These are phyloP conservation scores for Vitis hybrid DNA, from an alignment of 177 flowering plant species.

Conservation along the genomic window DNA sequence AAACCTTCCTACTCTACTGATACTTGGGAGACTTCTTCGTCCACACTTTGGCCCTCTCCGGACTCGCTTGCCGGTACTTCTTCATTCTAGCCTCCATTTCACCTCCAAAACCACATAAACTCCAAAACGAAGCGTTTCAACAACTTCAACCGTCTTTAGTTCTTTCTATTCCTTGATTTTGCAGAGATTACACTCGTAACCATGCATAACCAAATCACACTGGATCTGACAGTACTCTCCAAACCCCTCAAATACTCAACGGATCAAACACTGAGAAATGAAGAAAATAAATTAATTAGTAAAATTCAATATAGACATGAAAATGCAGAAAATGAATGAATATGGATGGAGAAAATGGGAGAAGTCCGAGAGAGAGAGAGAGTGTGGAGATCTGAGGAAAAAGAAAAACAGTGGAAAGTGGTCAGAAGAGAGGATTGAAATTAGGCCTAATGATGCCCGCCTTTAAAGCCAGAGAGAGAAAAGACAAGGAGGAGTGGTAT, in stretches of 20 bases:
- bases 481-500: background rate
- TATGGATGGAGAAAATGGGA: too few species aligned
- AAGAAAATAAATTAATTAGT: too few species aligned
- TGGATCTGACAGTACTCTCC: background rate
- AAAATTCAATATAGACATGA: too few species aligned
- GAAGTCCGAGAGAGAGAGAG: too few species aligned
- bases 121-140: too few species aligned
- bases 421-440: background rate
- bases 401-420: too few species aligned
- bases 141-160: background rate
- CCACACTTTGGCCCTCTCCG: slow-evolving; percentile 83
- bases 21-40: slow-evolving; percentile 77
- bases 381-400: too few species aligned
- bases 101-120: background rate
- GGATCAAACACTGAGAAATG: too few species aligned
- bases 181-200: background rate
- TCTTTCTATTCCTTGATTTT: background rate
- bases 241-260: too few species aligned
- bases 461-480: slow-evolving; percentile 2
- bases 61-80: slow-evolving; percentile 66
- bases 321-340: too few species aligned
- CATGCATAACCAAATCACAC: background rate
- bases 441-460: slow-evolving; percentile 1
- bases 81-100: slow-evolving; percentile 66
- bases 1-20: slow-evolving; percentile 55